phyloP scores from a whole-genome alignment of 495 filamentous ascomycete species.

The Aspergillus haitiensis region DNA sequence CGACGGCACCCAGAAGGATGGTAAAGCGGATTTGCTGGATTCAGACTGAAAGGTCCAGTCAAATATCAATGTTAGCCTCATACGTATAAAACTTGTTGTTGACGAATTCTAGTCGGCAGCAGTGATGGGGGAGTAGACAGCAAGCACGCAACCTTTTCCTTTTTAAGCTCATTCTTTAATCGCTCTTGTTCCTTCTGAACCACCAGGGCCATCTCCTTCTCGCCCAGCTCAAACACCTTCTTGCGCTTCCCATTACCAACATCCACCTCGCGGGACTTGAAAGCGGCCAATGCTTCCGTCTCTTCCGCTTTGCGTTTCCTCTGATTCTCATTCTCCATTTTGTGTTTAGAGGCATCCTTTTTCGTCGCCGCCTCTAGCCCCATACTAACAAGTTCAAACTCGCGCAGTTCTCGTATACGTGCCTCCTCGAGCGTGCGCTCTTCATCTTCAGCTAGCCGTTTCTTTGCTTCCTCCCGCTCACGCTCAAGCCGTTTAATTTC shows the following conservation, averaged over 20 bases:
- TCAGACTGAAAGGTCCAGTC: slow-evolving; percentile 24
- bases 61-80: not conserved
- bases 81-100: slow-evolving; percentile 12
- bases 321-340: slow-evolving; percentile 14
- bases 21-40: slow-evolving; percentile 69
- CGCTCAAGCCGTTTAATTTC: slow-evolving; percentile 85
- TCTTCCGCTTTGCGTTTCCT: slow-evolving; percentile 35
- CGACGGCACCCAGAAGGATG: slow-evolving; percentile 93
- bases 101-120: not conserved
- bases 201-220: slow-evolving; percentile 72
- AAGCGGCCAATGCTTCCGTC: slow-evolving; percentile 29
- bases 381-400: slow-evolving; percentile 48
- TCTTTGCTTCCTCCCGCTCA: slow-evolving; percentile 55
- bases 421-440: slow-evolving; percentile 39
- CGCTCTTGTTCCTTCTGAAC: slow-evolving; percentile 68
- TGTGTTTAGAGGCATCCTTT: slow-evolving; percentile 10
- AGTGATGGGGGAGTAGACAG: slow-evolving; percentile 7
- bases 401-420: slow-evolving; percentile 33
- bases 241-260: slow-evolving; percentile 48
- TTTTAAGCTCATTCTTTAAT: slow-evolving; percentile 64
- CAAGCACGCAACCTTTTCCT: slow-evolving; percentile 62
- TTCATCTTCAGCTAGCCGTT: slow-evolving; percentile 42
- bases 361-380: slow-evolving; percentile 34
- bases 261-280: slow-evolving; percentile 65
- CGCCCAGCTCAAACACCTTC: slow-evolving; percentile 73